phyloP scores from a whole-genome alignment of 768 basidiomycete species.

The Coprinellus micaceus region DNA sequence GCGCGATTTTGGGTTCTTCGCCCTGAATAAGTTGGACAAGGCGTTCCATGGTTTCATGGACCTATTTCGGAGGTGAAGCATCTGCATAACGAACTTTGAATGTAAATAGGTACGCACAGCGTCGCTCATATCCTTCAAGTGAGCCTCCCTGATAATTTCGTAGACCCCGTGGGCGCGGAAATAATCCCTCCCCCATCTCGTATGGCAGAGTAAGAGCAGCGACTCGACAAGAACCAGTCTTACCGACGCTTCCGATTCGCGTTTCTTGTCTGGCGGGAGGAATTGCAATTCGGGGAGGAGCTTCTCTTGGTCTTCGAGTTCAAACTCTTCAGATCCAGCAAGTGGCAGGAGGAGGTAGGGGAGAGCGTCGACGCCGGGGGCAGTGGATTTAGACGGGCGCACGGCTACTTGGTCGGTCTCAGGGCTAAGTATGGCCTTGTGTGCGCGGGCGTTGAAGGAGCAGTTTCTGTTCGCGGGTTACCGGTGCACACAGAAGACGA shows the following conservation, averaged over 20 bases:
- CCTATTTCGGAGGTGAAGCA: constrained; percentile 43
- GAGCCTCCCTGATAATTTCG: constrained; percentile 73
- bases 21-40: constrained; percentile 84
- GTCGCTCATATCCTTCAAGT: constrained; percentile 76
- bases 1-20: constrained; percentile 56
- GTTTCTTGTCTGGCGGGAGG: constrained; percentile 76
- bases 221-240: constrained; percentile 88
- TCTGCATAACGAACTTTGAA: too few species aligned
- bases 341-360: constrained; percentile 85
- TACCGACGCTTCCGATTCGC: constrained; percentile 75
- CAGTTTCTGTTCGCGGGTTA: constrained; percentile 58
- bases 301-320: constrained; percentile 91
- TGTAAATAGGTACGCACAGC: constrained; percentile 42
- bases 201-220: constrained; percentile 83
- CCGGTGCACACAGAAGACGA: background rate
- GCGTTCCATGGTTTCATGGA: constrained; percentile 83
- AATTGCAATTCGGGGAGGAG: constrained; percentile 84
- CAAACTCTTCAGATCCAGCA: constrained; percentile 93
- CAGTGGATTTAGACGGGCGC: constrained; percentile 51
- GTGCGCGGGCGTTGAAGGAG: constrained; percentile 63
- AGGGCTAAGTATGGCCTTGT: constrained; percentile 65
- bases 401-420: constrained; percentile 56
- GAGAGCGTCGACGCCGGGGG: constrained; percentile 80
- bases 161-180: constrained; percentile 82
- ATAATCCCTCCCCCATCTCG: constrained; percentile 82